Evolutionary conservation across 805 yeast species (phyloP), one percentile per base, ranked within the genome.

Genomic region (Schwanniomyces vanrijiae): DNA sequence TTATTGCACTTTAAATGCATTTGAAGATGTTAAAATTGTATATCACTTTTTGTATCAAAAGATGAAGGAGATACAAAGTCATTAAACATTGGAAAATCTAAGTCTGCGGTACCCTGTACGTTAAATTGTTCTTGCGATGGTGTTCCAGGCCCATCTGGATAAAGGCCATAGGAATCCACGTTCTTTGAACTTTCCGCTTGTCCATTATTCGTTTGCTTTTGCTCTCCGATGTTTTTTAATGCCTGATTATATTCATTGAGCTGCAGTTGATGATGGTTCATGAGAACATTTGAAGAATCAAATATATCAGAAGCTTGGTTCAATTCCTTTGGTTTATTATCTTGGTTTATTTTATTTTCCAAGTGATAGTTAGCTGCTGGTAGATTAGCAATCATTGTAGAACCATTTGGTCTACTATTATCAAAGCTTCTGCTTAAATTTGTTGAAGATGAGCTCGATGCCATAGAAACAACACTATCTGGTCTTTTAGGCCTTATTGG

Each of bases 391-490:
- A 54, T 46, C 11, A 58, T 42, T 16, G 44, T 42, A n/a, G 54
- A 34, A 2, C 49, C 43, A 16, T 35, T 49, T 5, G 49, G 53
- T 34, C 45, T 18, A 22, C 34, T 13, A 22, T 25, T 42, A 33
- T 44, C 47, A 44, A 21, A 41, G 22, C 39, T 47, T 47, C 25
- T 43, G 24, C 47, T 44, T 8, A 25, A 26, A 44, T 39, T 44
- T 22, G 47, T 45, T 7, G 56, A 42, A 2, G 75, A 69, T 6
- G 73, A 65, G 43, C 65, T 68, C 1, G 75, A 71, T 6, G 73
- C 59, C 4, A 70, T 55, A 6, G 76, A 71, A 45, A 71, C 49
- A 18, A 67, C 75, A 46, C 75, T 68, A 49, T 71, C 74, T 3
- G 77, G 75, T 25, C 77, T 46, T 35, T 60, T 55, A 2, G 71